Base-by-base conservation (phyloP, 345 rosid genomes). In the Hirschfeldia incana region DNA sequence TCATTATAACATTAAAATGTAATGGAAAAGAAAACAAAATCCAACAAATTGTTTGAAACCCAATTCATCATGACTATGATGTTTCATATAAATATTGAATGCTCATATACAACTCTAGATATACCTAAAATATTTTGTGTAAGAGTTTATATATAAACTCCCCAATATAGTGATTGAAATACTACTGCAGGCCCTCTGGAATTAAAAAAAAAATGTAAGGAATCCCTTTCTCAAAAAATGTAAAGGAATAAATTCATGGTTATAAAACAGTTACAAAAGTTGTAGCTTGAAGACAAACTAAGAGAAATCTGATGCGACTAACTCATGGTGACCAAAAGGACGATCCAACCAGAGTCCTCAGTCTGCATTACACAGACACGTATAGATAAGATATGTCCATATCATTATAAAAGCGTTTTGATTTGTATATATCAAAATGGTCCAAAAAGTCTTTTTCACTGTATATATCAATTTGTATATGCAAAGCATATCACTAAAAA, bases 301-400 rank as follows among this genome's bases (percentile, higher is more conserved):
- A 6, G 9, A 63, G 7, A 63, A 63, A n/a, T 63, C 27, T 63
- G 42, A 62, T 62, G 67, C 4, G 11, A n/a, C 39, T 62, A 6
- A 13, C 65, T 12, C 6, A n/a, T 30, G 59, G 27, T 60, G 28
- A n/a, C 7, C 42, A 9, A 27, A 32, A 33, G 72, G 55, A 65
- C 64, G 70, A 65, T 65, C 65, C 55, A 51, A 51, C 34, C 34
- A 60, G 9, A 51, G 42, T 65, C 55, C 5, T 2, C 57, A 15
- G 53, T 33, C 70, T 74, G 70, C 64, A 34, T 33, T 49, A n/a
- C 78, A 34, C 32, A 12, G 49, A 53, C 63, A 64, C 72, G 30
- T 37, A 55, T 37, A 39, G 72, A 75, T 75, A 65, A 74, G 78
- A 65, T 36, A 55, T 26, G 12, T 26, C 55, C 55, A 36, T n/a